Evolutionary conservation across 805 yeast species (phyloP), one percentile per base, ranked within the genome.

Genomic region (Schizosaccharomyces octosporus): DNA sequence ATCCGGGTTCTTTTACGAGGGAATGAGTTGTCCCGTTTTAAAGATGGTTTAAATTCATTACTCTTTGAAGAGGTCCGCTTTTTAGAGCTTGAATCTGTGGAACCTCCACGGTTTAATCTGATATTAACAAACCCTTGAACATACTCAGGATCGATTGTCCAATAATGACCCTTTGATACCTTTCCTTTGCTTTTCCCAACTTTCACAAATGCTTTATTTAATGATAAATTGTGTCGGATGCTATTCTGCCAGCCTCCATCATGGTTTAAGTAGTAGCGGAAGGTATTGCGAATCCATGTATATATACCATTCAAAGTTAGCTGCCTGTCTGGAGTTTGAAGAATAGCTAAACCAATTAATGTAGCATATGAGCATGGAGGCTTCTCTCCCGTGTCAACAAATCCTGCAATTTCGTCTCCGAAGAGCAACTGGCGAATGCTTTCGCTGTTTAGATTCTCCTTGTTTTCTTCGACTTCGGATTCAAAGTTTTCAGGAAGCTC

Each of bases 91-190:
- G 51, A 45, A 24, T 45, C 51, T 19, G 51, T 6, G 2, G 51
- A 45, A 24, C 27, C 13, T 24, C 27, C 21, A 13, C 51, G 51
- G 27, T 45, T n/a, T 45, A 45, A 45, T n/a, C 11, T n/a, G n/a
- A 45, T 24, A 24, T 24, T 45, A 13, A 45, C 31, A 51, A 51
- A 29, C 19, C 36, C 27, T 57, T 82, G 82, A 67, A 85, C 83
- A 70, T 85, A 89, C 59, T 82, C 74, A 51, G 87, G 93, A 65
- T 89, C 81, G 63, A 93, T 89, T 73, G 88, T 94, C 99, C 99
- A 93, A 73, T 93, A 93, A 95, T 90, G 90, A 65, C 98, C 97
- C 72, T 93, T 93, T n/a, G 98, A 98, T 0, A 98, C 97, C 73
- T 93, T 97, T 71, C 87, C 84, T 39, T 95, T 89, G 69, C 85